phyloP scores from a whole-genome alignment of 2,329 filamentous ascomycete genomes.

The Aspergillus tamarii region DNA sequence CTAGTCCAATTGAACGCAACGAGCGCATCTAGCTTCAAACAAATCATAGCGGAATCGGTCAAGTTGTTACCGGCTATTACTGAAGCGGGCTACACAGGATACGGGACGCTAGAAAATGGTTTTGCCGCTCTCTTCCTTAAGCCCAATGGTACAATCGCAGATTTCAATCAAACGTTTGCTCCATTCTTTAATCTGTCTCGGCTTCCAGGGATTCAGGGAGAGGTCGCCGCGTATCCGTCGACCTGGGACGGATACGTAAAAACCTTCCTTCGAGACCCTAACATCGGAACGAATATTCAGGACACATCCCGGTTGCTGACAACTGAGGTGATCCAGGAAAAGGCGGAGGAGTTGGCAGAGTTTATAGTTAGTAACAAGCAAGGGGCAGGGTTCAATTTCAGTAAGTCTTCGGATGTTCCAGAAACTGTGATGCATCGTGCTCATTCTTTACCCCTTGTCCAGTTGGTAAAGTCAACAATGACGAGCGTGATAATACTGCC shows the following conservation, averaged over 20 bases:
- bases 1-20: slow-evolving; percentile 3
- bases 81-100: slow-evolving; percentile 4
- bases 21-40: background rate
- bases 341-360: background rate
- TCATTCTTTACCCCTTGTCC: background rate
- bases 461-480: slow-evolving; percentile 8
- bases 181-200: background rate
- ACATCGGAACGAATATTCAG: slow-evolving; percentile 6
- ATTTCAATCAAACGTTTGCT: slow-evolving; percentile 6
- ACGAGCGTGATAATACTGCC: slow-evolving; percentile 4
- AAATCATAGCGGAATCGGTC: background rate
- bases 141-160: background rate
- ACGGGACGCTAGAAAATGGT: background rate
- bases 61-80: slow-evolving; percentile 1
- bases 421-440: background rate
- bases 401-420: background rate
- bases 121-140: slow-evolving; percentile 4
- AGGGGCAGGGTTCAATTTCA: slow-evolving; percentile 6
- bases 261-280: background rate
- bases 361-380: background rate
- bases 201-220: background rate
- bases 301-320: slow-evolving; percentile 4
- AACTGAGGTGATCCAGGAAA: background rate
- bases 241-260: slow-evolving; percentile 4
- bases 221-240: background rate